Evolutionary conservation across 306 rosid genomes (phyloP).

Genomic region (Erythrophleum fordii): DNA sequence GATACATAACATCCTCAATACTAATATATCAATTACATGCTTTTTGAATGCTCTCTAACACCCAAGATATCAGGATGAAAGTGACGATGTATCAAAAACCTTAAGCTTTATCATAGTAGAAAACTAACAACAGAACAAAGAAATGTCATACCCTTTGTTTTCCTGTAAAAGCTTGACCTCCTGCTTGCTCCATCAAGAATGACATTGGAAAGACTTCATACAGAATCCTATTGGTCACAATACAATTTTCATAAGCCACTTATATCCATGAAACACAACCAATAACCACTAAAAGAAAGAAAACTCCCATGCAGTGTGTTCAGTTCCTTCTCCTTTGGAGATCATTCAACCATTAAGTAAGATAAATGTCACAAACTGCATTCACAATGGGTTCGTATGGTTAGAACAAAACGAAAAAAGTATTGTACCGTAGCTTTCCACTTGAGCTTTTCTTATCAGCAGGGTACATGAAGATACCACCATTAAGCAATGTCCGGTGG

Average conservation of each 20-base stretch:
- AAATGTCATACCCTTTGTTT: constrained; percentile 62
- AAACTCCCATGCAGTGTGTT: not conserved
- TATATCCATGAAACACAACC: not conserved
- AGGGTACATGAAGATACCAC: constrained; percentile 97
- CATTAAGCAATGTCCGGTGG: constrained; percentile 96
- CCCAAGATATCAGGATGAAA: no score
- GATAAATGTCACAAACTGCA: not conserved
- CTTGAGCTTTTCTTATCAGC: constrained; percentile 82
- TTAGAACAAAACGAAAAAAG: not conserved
- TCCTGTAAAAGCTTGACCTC: constrained; percentile 95
- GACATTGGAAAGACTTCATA: constrained; percentile 98
- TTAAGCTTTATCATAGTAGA: not conserved
- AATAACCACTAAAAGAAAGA: not conserved
- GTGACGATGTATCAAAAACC: no score
- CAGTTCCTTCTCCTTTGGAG: not conserved
- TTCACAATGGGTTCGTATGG: not conserved
- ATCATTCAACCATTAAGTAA: not conserved
- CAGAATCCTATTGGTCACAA: constrained; percentile 60
- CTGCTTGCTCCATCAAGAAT: constrained; percentile 92
- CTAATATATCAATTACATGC: no score
- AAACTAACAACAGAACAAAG: not conserved
- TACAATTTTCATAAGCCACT: not conserved
- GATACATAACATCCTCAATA: no score
- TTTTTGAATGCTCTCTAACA: no score
- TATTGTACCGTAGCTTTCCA: constrained; percentile 77